Base-by-base conservation (phyloP, 495 filamentous ascomycete genomes). In the Aspergillus incahuasiensis region DNA sequence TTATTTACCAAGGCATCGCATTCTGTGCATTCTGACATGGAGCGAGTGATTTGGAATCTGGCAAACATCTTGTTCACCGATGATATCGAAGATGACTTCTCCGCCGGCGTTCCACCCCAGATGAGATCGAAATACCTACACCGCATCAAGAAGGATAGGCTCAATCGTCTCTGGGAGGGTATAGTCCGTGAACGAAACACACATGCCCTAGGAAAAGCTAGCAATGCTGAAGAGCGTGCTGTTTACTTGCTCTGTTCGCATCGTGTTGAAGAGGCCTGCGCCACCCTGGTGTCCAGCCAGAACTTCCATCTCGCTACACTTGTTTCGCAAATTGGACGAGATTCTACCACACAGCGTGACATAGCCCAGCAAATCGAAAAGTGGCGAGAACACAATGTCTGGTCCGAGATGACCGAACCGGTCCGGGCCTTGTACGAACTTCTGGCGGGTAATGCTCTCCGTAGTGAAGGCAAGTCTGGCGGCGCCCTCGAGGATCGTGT, bases 391-490 rank as follows among this genome's bases (percentile, higher is more conserved):
- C 82, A 86, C 39, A 86, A 89, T 57, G 81, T 89, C 3, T 78
- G 92, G 24, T 87, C 91, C 11, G 94, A 98, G 67, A 87, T 97
- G 68, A 85, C 75, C n/a, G 85, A 94, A 58, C 82, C 88, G 12
- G 82, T 95, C 34, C 86, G 95, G 24, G 87, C 91, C 5, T 72
- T 98, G 45, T 98, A 96, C 64, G 91, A 94, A 63, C 78, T 98
- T 8, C 76, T 96, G 8, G 85, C 90, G 30, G 94, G 95, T 48
- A 94, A 96, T 58, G 81, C 88, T 22, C 85, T 88, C 54, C 80
- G 84, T 38, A 90, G 88, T 53, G 83, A 91, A 39, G 92, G 94
- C 19, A 85, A 86, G 55, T 63, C 73, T 0, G 63, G 59, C 6
- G 83, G 82, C 48, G 82, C 78, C 7, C 60, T 83, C 2, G 94